Base-by-base conservation (phyloP, 2,329 filamentous ascomycete genomes). In the Chaetoscypha palmicola region DNA sequence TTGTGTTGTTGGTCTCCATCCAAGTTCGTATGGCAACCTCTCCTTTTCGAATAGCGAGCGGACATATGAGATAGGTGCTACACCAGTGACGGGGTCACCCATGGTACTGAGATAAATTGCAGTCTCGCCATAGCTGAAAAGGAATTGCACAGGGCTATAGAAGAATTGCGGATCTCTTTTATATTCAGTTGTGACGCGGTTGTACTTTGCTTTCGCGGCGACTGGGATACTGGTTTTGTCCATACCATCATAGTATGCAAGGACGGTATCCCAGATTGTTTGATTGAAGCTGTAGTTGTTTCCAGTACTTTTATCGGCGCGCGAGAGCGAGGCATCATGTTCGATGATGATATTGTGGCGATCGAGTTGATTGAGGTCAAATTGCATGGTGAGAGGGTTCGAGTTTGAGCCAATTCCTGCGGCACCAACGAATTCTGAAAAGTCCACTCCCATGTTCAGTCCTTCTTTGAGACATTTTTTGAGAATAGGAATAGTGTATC, bases 391-490 rank as follows among this genome's bases (percentile, higher is more conserved):
- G n/a, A 53, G 44, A 3, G 35, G 46, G 36, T 53, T 51, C 41
- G 49, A 47, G n/a, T 45, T 41, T 4, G 51, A 50, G 1, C 55
- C 35, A 4, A 58, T 34, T 4, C 52, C 62, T 10, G 48, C 54
- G 8, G 26, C 35, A 17, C 55, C 53, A 9, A 64, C 43, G n/a
- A 51, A 35, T 2, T 53, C 59, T 12, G 58, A 51, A 5, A 62
- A 48, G 26, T 63, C 58, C 0, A 48, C 37, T 14, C 58, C 58
- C n/a, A 66, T 45, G 45, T 64, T 67, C 28, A 65, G 40, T 14
- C 51, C 54, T 8, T 54, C 45, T 5, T 38, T 46, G 9, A 51
- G 31, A 23, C 41, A 48, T 35, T 50, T 40, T 33, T 61, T 54
- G 10, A 64, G 42, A 9, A 52, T 39, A 2, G 55, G 56, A 10